Conservation (phyloP, 345 rosid genomes). For the Brassica incana region DNA sequence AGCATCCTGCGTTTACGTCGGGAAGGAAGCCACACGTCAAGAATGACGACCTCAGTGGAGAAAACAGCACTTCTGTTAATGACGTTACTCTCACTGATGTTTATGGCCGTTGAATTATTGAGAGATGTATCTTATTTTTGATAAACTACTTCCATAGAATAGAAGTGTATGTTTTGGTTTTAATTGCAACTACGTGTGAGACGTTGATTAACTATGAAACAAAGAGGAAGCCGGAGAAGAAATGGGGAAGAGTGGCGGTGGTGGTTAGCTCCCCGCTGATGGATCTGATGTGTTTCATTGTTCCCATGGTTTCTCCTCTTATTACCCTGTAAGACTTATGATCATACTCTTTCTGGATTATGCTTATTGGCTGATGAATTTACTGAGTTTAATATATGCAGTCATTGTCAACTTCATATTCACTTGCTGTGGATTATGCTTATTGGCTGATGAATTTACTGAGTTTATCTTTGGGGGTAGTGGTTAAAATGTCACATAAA, state of each 20-base stretch:
- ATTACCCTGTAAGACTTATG: background rate
- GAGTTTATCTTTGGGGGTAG: background rate
- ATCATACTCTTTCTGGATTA: background rate
- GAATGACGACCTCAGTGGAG: conserved; percentile 25
- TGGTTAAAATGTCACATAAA: background rate
- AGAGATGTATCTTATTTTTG: background rate
- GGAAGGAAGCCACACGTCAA: conserved; percentile 21
- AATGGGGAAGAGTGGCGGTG: background rate
- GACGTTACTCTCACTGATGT: conserved; percentile 39
- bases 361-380: conserved; percentile 13
- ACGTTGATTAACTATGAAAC: conserved; percentile 22
- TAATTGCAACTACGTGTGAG: background rate
- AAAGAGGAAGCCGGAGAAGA: background rate
- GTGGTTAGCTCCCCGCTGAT: background rate
- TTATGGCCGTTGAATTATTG: conserved; percentile 38
- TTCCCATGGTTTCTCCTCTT: background rate
- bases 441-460: too few species aligned
- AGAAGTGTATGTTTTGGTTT: background rate
- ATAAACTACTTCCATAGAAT: background rate
- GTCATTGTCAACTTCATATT: conserved; percentile 20
- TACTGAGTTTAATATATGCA: background rate
- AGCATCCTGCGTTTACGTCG: conserved; percentile 50
- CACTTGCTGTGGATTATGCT: background rate
- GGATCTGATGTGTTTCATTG: background rate
- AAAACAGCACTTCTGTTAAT: conserved; percentile 35